Base-by-base conservation (phyloP, 2,329 filamentous ascomycete species). In the Trichoderma sp. region DNA sequence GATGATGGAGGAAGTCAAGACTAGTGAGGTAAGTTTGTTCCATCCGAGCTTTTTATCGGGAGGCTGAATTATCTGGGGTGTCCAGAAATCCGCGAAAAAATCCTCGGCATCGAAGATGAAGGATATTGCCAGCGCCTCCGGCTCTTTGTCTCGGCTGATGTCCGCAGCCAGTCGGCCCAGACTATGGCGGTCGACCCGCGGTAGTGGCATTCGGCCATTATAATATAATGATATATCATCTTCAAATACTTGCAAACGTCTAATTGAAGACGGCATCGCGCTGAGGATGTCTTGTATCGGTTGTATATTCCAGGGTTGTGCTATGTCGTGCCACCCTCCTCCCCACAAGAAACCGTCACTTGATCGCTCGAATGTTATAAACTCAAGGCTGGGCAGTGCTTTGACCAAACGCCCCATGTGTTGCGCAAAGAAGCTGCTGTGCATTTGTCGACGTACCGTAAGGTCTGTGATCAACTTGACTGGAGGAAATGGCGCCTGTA, bases 391-490 rank as follows among this genome's bases (percentile, higher is more conserved):
- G 2, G 62, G 62, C 1, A 57, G 62, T 0, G 52, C 35, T 2
- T 4, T 0, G 33, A 65, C 13, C 1, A 65, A 43, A 19, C 0
- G 11, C 13, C 14, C 4, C 4, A 65, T 16, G 21, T 56, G 21
- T 13, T 6, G 2, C 7, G 2, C 4, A 11, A 56, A 47, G 2
- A 65, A 47, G 37, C 24, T 56, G 62, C 27, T 19, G 2, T 65
- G 62, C 62, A 43, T 65, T 2, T 65, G 62, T 1, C 62, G 49
- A n/a, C 62, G 62, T n/a, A 65, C 19, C 10, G n/a, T 56, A 3
- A 57, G 35, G 5, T 56, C 35, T 19, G 62, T 65, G 21, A 65
- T 57, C 7, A 65, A 33, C 1, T 14, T 6, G 13, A 55, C 61
- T 19, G 1, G 8, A 1, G 61, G 61, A 19, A 64, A 37, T 24